Percentiles rank a stretch among this genome's conserved stretches.
phyloP scores from a whole-genome alignment of 148 eudicot genomes.

The Agrostemma githago region DNA sequence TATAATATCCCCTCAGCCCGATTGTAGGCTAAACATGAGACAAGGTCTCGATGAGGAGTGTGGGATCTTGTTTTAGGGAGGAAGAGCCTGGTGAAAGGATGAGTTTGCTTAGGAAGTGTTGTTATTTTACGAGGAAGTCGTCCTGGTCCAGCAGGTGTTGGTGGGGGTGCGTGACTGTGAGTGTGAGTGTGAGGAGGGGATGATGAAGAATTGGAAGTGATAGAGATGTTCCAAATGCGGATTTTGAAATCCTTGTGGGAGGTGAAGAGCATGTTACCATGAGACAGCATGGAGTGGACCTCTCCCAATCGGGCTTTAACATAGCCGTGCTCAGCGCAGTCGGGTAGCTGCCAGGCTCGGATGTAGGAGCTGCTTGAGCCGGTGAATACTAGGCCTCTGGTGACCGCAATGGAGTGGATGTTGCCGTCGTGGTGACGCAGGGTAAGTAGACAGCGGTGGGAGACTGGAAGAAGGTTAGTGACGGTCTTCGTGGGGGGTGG shows the following conservation, averaged over 20 bases:
- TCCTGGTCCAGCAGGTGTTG: no score
- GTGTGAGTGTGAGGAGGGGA: no score
- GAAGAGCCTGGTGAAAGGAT: background rate
- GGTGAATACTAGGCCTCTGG: slow-evolving; percentile 35
- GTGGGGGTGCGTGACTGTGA: no score
- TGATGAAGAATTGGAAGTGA: background rate
- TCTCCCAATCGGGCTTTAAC: slow-evolving; percentile 35
- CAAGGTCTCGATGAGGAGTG: slow-evolving; percentile 33
- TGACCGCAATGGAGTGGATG: slow-evolving; percentile 39
- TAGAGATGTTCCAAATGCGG: slow-evolving; percentile 35
- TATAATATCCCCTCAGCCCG: slow-evolving; percentile 46
- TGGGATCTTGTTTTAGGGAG: background rate
- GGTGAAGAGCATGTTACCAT: slow-evolving; percentile 46
- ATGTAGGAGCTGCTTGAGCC: slow-evolving; percentile 44
- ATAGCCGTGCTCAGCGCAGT: slow-evolving; percentile 42
- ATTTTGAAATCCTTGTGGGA: slow-evolving; percentile 49
- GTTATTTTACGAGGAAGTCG: background rate
- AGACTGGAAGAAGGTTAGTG: slow-evolving; percentile 22
- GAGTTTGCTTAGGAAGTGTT: slow-evolving; percentile 1
- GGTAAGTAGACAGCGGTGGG: slow-evolving; percentile 44
- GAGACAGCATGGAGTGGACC: slow-evolving; percentile 40
- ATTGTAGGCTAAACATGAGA: slow-evolving; percentile 66
- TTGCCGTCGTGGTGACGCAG: slow-evolving; percentile 47
- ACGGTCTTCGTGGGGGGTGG: background rate
- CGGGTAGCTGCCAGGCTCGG: slow-evolving; percentile 44